Base-by-base conservation (phyloP, 129 eudicot species). In the Flaveria linearis region DNA sequence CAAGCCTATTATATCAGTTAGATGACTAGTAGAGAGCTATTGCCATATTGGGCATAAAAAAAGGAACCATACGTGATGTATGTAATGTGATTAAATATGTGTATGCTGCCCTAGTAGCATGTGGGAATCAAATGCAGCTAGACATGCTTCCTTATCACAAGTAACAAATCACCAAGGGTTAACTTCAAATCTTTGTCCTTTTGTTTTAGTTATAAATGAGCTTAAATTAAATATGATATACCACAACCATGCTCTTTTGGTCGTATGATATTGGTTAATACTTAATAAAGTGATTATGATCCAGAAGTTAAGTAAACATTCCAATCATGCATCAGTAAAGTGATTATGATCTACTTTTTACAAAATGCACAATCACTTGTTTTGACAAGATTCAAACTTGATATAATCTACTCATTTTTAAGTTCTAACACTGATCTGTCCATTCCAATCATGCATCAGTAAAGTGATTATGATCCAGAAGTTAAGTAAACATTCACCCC, bases 231-330 rank as follows among this genome's bases (percentile, higher is more conserved):
- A 57, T 57, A 57, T 4, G 20, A 60, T 12, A 60, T 25, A 60
- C 41, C 39, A 25, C 33, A 49, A 22, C 16, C 23, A 33, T 33
- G 47, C 33, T 15, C 46, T 64, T 64, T 64, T 36, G 6, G 50
- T 65, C 50, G 15, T 65, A n/a, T 9, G 71, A 65, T 65, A 39
- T n/a, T 63, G 69, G 46, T 64, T n/a, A 15, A 36, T 36, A n/a
- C n/a, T n/a, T n/a, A n/a, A n/a, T n/a, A n/a, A n/a, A n/a, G n/a
- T n/a, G n/a, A n/a, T n/a, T n/a, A n/a, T n/a, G n/a, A n/a, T n/a
- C n/a, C n/a, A n/a, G n/a, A n/a, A n/a, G n/a, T n/a, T n/a, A n/a
- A n/a, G n/a, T n/a, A n/a, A n/a, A n/a, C n/a, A n/a, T n/a, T n/a
- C n/a, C n/a, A n/a, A n/a, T n/a, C n/a, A n/a, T n/a, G n/a, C n/a